Percentiles rank a stretch among this genome's conserved stretches.
phyloP scores from a whole-genome alignment of 2,329 filamentous ascomycete species.

The Cordyceps farinosa region DNA sequence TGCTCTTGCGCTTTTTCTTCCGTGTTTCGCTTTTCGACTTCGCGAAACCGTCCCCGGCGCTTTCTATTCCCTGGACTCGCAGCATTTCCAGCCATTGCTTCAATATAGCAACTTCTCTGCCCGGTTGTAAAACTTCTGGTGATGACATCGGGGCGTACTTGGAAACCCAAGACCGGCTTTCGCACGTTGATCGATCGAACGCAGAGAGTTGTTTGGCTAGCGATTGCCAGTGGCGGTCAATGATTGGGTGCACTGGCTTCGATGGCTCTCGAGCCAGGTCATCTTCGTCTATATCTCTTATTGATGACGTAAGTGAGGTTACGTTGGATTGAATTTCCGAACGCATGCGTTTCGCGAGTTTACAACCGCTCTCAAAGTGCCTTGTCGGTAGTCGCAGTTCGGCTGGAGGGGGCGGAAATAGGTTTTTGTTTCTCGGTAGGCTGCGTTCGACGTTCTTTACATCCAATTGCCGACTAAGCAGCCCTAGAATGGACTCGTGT shows the following conservation, averaged over 20 bases:
- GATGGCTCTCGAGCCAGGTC: slow-evolving; percentile 28
- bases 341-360: slow-evolving; percentile 48
- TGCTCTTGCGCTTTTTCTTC: slow-evolving; percentile 69
- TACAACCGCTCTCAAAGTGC: slow-evolving; percentile 55
- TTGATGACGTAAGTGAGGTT: background rate
- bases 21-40: slow-evolving; percentile 35
- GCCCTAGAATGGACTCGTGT: slow-evolving; percentile 42
- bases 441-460: slow-evolving; percentile 23
- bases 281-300: slow-evolving; percentile 31
- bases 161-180: slow-evolving; percentile 69
- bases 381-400: slow-evolving; percentile 53
- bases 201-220: slow-evolving; percentile 65
- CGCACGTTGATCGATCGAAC: slow-evolving; percentile 76
- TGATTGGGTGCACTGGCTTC: slow-evolving; percentile 49
- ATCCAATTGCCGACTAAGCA: background rate
- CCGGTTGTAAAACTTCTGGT: slow-evolving; percentile 70
- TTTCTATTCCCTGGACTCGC: slow-evolving; percentile 72
- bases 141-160: slow-evolving; percentile 77
- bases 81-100: slow-evolving; percentile 78
- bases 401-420: slow-evolving; percentile 42
- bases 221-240: slow-evolving; percentile 56
- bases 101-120: slow-evolving; percentile 66
- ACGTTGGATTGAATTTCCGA: slow-evolving; percentile 40
- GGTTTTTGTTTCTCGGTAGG: slow-evolving; percentile 33
- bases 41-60: slow-evolving; percentile 39